Evolutionary conservation across 2,329 filamentous ascomycete species (phyloP).

Genomic region (Colletotrichum australisinense): DNA sequence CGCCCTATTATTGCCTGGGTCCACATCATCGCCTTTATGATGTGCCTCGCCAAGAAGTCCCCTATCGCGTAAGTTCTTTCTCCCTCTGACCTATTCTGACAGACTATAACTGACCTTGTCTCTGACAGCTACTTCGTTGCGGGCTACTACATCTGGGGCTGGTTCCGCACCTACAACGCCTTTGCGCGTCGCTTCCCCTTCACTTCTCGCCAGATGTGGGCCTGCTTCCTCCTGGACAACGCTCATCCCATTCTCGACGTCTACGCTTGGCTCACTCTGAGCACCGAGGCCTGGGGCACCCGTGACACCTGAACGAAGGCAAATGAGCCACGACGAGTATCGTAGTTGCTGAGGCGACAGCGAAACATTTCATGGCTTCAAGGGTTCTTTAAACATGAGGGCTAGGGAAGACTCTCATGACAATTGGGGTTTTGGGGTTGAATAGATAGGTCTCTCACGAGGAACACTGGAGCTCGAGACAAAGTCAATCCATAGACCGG

Average conservation of each 20-base stretch:
- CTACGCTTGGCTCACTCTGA: slow-evolving; percentile 30
- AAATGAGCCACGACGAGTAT: not conserved
- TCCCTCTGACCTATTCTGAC: too few relatives aligned
- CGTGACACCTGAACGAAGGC: not conserved
- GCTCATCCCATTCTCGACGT: slow-evolving; percentile 24
- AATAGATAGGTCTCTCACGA: not conserved
- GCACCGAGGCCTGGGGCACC: slow-evolving; percentile 25
- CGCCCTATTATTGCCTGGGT: slow-evolving; percentile 21
- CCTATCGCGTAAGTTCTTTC: slow-evolving; percentile 6
- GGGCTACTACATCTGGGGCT: slow-evolving; percentile 27
- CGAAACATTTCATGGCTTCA: not conserved
- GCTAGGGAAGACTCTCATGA: not conserved
- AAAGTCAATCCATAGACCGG: not conserved
- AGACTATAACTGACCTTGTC: not conserved
- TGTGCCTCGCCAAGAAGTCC: slow-evolving; percentile 5
- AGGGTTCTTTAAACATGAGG: not conserved
- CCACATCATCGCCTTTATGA: slow-evolving; percentile 22
- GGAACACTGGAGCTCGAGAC: not conserved
- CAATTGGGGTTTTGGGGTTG: not conserved
- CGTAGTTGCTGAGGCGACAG: not conserved
- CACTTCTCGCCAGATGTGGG: slow-evolving; percentile 13
- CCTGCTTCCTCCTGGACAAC: slow-evolving; percentile 28
- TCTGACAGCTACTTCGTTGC: slow-evolving; percentile 4
- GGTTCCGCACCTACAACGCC: slow-evolving; percentile 1
- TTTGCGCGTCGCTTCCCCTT: slow-evolving; percentile 30